Conservation (phyloP, 352 stramenopile species). For the Phytophthora sojae region DNA sequence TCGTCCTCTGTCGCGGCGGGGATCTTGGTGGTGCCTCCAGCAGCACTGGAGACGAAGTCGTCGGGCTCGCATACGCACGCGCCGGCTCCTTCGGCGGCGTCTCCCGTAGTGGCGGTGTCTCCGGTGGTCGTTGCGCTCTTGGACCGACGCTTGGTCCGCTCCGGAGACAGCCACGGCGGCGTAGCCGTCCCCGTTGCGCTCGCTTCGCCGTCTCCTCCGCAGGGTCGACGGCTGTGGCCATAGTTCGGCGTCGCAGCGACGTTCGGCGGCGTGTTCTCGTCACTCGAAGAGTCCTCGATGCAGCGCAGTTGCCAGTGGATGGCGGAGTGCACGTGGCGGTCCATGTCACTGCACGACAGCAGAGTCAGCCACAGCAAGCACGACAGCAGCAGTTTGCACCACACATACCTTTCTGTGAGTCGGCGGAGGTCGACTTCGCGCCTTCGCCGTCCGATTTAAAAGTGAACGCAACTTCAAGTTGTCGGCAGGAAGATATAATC, state of each 20-base stretch:
- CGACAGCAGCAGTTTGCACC: not conserved
- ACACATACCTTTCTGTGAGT: not conserved
- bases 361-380: not conserved
- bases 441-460: not conserved
- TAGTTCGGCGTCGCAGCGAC: not conserved
- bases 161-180: not conserved
- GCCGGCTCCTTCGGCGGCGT: no score
- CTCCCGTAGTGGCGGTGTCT: not conserved
- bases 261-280: not conserved
- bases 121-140: not conserved
- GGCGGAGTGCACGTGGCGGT: not conserved
- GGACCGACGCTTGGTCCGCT: not conserved
- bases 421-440: not conserved
- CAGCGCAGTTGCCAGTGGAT: not conserved
- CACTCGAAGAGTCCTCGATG: not conserved
- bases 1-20: not conserved
- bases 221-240: no score
- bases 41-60: not conserved
- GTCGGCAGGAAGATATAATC: not conserved
- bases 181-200: not conserved
- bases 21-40: not conserved
- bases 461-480: not conserved
- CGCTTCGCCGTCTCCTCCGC: not conserved
- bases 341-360: not conserved
- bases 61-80: not conserved